These are phyloP conservation scores for Antitrichia curtipendula DNA, from an alignment of 225 moss, liverwort and hornwort genomes.

Conservation along the genomic window DNA sequence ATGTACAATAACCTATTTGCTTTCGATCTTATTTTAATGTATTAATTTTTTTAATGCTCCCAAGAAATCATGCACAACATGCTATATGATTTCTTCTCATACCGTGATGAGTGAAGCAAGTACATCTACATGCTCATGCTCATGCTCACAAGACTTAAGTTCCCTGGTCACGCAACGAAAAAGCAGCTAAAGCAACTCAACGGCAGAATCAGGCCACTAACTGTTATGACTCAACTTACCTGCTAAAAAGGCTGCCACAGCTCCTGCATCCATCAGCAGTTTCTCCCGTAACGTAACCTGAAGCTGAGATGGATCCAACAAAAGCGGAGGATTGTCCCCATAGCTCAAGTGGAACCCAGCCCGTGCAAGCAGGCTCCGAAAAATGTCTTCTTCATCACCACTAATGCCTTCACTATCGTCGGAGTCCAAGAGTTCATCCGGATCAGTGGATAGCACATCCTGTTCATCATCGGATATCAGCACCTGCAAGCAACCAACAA, in stretches of 20 bases:
- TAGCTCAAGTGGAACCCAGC: conserved; percentile 98
- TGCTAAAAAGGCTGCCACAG: conserved; percentile 91
- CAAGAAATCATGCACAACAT: neutral
- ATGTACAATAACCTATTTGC: neutral
- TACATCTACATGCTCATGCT: neutral
- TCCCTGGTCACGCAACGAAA: neutral
- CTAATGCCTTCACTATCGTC: conserved; percentile 99
- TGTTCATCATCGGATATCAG: conserved; percentile 99
- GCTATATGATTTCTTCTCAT: neutral
- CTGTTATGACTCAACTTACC: conserved; percentile 21
- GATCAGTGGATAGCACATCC: conserved; percentile 95
- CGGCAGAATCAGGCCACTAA: neutral
- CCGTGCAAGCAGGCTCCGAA: conserved; percentile 83
- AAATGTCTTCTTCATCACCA: conserved; percentile 98
- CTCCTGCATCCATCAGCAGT: conserved; percentile 96
- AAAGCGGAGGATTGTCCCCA: conserved; percentile 90
- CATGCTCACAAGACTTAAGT: neutral
- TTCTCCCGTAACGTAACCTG: conserved; percentile 96
- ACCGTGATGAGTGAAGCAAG: neutral
- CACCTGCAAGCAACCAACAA: conserved; percentile 53
- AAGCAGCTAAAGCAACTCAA: neutral
- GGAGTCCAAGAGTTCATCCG: conserved; percentile 93
- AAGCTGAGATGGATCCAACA: conserved; percentile 94
- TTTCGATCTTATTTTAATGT: neutral
- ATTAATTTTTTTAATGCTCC: neutral